A percentile compares a stretch with the other conserved stretches of the same genome.
phyloP scores from a whole-genome alignment of 495 filamentous ascomycete species.

The Penicillium daleae region DNA sequence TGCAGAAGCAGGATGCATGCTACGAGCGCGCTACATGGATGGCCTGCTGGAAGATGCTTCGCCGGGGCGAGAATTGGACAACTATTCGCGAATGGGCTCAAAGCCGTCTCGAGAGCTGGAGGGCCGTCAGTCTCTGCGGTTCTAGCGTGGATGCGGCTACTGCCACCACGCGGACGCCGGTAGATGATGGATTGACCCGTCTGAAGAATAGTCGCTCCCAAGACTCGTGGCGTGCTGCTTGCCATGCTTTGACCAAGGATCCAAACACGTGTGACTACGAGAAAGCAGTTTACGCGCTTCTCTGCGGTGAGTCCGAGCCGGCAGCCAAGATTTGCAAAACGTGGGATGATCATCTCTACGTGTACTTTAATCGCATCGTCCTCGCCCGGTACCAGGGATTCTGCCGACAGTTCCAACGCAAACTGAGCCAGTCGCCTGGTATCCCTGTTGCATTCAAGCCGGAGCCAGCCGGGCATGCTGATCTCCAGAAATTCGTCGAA shows the following conservation, averaged over 20 bases:
- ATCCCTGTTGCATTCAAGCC: conserved; percentile 40
- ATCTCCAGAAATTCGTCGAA: conserved; percentile 45
- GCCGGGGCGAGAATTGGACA: conserved; percentile 71
- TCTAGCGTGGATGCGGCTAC: conserved; percentile 42
- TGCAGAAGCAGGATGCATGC: conserved; percentile 80
- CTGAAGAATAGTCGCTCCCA: conserved; percentile 54
- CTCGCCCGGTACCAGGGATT: conserved; percentile 54
- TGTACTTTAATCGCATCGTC: conserved; percentile 81
- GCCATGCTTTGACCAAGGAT: conserved; percentile 71
- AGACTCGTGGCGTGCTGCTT: conserved; percentile 78
- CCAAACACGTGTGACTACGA: conserved; percentile 75
- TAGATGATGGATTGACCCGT: conserved; percentile 48
- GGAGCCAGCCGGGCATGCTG: conserved; percentile 43
- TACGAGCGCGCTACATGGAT: conserved; percentile 89
- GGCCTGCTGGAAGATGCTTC: conserved; percentile 84
- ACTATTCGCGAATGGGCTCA: conserved; percentile 81
- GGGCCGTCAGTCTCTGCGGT: conserved; percentile 61
- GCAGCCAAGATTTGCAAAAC: conserved; percentile 75
- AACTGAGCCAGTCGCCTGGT: conserved; percentile 43
- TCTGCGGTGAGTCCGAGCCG: conserved; percentile 79
- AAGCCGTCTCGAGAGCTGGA: conserved; percentile 80
- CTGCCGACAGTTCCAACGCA: conserved; percentile 49
- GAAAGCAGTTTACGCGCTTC: conserved; percentile 83
- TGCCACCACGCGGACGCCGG: conserved; percentile 38
- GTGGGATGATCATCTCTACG: conserved; percentile 93